These are phyloP conservation scores for Euphorbia pulcherrima DNA, from an alignment of 345 rosid genomes.

Conservation along the genomic window DNA sequence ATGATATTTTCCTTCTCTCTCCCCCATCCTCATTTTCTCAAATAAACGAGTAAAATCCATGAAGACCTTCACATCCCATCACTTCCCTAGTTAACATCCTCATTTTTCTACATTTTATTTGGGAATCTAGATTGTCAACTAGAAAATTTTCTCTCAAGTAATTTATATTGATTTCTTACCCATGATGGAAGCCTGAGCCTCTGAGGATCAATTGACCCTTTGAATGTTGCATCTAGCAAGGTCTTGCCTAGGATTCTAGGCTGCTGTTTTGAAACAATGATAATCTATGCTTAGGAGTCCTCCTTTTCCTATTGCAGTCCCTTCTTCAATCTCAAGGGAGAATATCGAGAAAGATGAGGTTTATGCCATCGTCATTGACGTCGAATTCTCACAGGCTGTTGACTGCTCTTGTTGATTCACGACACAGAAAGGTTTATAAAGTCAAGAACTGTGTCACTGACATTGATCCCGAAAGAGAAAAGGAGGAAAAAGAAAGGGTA, in stretches of 20 bases:
- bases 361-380: slow-evolving; percentile 87
- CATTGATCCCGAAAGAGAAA: slow-evolving; percentile 98
- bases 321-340: slow-evolving; percentile 99
- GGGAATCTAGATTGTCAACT: neutral
- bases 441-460: slow-evolving; percentile 96
- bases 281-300: neutral
- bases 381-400: slow-evolving; percentile 87
- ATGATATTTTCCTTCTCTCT: neutral
- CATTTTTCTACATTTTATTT: neutral
- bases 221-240: too few species aligned
- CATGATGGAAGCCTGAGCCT: neutral
- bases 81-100: neutral
- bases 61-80: neutral
- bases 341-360: slow-evolving; percentile 84
- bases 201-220: neutral
- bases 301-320: slow-evolving; percentile 46
- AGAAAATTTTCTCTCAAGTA: neutral
- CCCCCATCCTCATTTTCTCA: neutral
- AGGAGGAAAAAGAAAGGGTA: slow-evolving; percentile 97
- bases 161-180: neutral
- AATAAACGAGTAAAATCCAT: neutral
- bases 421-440: slow-evolving; percentile 76
- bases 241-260: neutral
- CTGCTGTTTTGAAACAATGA: neutral
- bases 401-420: slow-evolving; percentile 95